A percentile compares a stretch with the other conserved stretches of the same genome.
Conservation (phyloP, 202 grass and related monocot species). For the Tripidium arundinaceum region DNA sequence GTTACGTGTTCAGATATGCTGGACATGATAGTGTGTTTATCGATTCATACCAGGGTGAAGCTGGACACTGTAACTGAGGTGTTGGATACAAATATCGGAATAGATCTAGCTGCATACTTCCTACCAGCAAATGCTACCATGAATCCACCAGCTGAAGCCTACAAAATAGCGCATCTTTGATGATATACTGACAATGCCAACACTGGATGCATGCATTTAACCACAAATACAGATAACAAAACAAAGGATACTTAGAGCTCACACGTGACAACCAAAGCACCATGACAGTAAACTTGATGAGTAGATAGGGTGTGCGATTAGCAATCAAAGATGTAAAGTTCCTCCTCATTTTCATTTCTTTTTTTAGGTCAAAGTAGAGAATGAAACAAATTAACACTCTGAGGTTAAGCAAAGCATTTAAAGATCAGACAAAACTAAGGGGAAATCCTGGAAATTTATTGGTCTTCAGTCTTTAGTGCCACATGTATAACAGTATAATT, state of each 20-base stretch:
- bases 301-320: no score
- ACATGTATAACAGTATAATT: background rate
- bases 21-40: background rate
- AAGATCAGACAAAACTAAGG: background rate
- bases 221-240: conserved; percentile 27
- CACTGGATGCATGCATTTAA: conserved; percentile 25
- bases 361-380: background rate
- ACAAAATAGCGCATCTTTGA: conserved; percentile 27
- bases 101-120: conserved; percentile 89
- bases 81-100: conserved; percentile 65
- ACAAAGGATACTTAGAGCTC: background rate
- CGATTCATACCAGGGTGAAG: conserved; percentile 80
- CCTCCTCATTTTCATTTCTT: background rate
- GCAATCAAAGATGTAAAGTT: background rate
- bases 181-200: background rate
- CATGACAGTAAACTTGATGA: background rate
- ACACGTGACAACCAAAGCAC: conserved; percentile 11
- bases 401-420: background rate
- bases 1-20: background rate
- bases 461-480: background rate
- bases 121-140: conserved; percentile 99
- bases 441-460: background rate
- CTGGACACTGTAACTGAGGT: conserved; percentile 69
- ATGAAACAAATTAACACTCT: background rate
- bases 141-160: conserved; percentile 76